Evolutionary conservation across 2,329 filamentous ascomycete genomes (phyloP).

Genomic region (Teratosphaeria destructans): DNA sequence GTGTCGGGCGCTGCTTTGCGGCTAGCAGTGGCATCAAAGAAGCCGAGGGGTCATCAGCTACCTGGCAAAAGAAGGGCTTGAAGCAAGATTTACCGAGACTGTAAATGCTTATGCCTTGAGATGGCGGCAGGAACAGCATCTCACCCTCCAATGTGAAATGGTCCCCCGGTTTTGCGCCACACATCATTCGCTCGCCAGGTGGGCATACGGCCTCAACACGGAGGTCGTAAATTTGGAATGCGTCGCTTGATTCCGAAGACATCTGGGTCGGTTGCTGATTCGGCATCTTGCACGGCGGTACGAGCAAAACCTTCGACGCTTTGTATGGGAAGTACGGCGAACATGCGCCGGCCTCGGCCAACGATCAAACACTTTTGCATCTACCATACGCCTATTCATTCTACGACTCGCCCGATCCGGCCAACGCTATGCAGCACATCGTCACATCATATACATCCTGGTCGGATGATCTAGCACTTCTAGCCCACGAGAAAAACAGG

Average conservation of each 20-base stretch:
- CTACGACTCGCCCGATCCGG: neutral
- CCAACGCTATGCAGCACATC: too few species aligned
- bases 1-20: slow-evolving; percentile 11
- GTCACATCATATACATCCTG: too few species aligned
- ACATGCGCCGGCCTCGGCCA: neutral
- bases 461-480: too few species aligned
- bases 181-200: slow-evolving; percentile 10
- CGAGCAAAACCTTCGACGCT: neutral
- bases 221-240: slow-evolving; percentile 5
- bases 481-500: too few species aligned
- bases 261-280: neutral
- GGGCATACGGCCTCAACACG: slow-evolving; percentile 13
- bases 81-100: slow-evolving; percentile 8
- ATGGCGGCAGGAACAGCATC: slow-evolving; percentile 13
- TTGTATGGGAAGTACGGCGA: neutral
- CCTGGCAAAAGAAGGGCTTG: neutral
- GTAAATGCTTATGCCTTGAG: slow-evolving; percentile 16
- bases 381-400: neutral
- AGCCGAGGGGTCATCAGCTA: slow-evolving; percentile 3
- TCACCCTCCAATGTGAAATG: slow-evolving; percentile 13
- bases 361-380: neutral
- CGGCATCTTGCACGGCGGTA: neutral
- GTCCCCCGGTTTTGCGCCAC: slow-evolving; percentile 12
- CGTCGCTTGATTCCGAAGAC: neutral
- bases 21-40: slow-evolving; percentile 14